Evolutionary conservation across 352 stramenopile genomes (phyloP), one percentile per base, ranked within the genome.

Genomic region (Salisapilia sapeloensis): DNA sequence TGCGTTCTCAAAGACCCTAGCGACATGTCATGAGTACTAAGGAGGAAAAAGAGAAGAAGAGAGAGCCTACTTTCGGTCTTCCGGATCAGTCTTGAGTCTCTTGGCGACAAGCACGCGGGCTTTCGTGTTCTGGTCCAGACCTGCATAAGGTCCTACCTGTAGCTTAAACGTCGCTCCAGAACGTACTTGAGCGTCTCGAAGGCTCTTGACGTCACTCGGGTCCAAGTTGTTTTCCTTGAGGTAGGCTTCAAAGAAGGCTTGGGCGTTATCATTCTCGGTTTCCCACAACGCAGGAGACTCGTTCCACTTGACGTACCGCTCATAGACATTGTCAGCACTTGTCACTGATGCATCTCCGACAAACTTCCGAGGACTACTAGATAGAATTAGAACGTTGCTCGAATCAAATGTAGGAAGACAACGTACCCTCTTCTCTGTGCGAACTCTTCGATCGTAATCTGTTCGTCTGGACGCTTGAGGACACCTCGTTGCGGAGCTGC

Each of bases 221-320:
- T 60, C 76, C 26, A 91, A 76, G 23, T 62, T 69, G 40, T 81
- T 76, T 21, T 87, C 71, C 3, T 64, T 60, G 39, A 85, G 38
- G 20, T 91, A 87, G 12, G 63, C 53, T 30, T 87, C 61, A 16
- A 91, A 91, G 43, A 78, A 84, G 42, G 61, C 69, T 22, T 75
- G 78, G 4, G 80, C 61, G 28, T 50, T 78, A 22, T 91, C 69
- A 35, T 56, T 86, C 19, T 87, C 75, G 22, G 41, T 81, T 43
- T 86, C 70, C 75, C 75, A 91, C 14, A 83, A 48, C 20, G 77
- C 42, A 7, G 59, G 56, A 2, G 56, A 69, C 10, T 67, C 44
- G 12, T 60, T 61, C 19, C 65, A 74, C 16, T 82, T 49, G 24
- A 86, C 50, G 29, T 89, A 83, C 61, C 66, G 44, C 31, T 86